phyloP scores from a whole-genome alignment of 495 filamentous ascomycete genomes.

The Ascodesmis nigricans region DNA sequence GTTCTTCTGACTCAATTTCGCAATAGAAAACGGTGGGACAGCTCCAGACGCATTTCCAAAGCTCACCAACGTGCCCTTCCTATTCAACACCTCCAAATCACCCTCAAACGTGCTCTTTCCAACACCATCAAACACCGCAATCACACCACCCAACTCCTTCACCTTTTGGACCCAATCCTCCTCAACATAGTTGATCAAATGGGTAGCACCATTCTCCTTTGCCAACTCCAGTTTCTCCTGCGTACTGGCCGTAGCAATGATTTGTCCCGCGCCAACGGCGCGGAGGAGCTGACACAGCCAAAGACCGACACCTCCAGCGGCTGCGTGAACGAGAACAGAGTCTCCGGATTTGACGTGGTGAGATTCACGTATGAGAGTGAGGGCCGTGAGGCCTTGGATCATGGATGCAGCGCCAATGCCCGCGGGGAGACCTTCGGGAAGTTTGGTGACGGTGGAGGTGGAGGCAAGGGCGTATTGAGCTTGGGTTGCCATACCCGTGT shows the following conservation, averaged over 20 bases:
- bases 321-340: constrained; percentile 74
- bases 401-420: constrained; percentile 44
- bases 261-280: constrained; percentile 42
- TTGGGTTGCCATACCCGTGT: constrained; percentile 37
- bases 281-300: constrained; percentile 56
- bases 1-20: constrained; percentile 53
- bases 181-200: constrained; percentile 52
- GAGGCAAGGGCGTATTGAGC: constrained; percentile 53
- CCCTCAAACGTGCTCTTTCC: constrained; percentile 74
- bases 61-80: constrained; percentile 63
- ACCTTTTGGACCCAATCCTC: constrained; percentile 43
- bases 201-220: constrained; percentile 42
- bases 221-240: constrained; percentile 51
- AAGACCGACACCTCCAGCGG: constrained; percentile 69
- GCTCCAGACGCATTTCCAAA: constrained; percentile 82
- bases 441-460: constrained; percentile 32
- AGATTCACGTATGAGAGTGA: constrained; percentile 60
- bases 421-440: constrained; percentile 41
- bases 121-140: constrained; percentile 73
- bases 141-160: constrained; percentile 45
- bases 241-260: constrained; percentile 66
- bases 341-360: constrained; percentile 52
- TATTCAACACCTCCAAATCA: constrained; percentile 50
- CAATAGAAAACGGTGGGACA: constrained; percentile 51
- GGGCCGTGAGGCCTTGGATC: constrained; percentile 69